Percentiles rank a stretch among this genome's conserved stretches.
Conservation (phyloP, 1,139 yeast genomes). For the Pichia sp. region DNA sequence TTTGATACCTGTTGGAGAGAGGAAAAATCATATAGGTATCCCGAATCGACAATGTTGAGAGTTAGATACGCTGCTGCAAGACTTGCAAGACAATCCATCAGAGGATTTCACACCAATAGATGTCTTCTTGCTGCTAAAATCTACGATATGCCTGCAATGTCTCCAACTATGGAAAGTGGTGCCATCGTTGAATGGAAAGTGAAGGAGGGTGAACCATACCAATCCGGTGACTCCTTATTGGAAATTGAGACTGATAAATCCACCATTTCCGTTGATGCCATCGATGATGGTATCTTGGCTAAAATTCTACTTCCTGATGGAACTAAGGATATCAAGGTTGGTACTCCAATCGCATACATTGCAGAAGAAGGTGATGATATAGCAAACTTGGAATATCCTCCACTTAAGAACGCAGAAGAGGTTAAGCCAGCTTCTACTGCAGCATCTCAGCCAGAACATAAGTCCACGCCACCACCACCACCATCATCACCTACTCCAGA, state of each 20-base stretch:
- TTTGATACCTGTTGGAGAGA: no score
- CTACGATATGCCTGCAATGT: conserved; percentile 96
- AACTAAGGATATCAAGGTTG: conserved; percentile 74
- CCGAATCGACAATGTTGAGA: no score
- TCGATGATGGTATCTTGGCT: conserved; percentile 84
- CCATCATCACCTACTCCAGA: conserved; percentile 16
- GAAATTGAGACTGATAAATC: conserved; percentile 96
- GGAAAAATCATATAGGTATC: no score
- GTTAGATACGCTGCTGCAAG: no score
- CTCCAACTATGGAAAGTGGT: conserved; percentile 98
- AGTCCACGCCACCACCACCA: conserved; percentile 15
- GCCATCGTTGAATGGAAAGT: conserved; percentile 94
- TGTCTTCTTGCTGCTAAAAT: conserved; percentile 40
- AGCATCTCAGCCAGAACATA: conserved; percentile 22
- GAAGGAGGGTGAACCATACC: conserved; percentile 70
- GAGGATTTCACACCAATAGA: conserved; percentile 4
- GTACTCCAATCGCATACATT: conserved; percentile 75
- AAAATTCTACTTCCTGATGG: conserved; percentile 71
- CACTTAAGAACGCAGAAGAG: conserved; percentile 12
- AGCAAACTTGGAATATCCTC: conserved; percentile 53
- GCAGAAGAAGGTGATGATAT: conserved; percentile 90
- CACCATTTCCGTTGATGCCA: conserved; percentile 88
- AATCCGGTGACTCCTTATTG: conserved; percentile 78
- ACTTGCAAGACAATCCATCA: no score
- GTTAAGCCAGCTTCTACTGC: conserved; percentile 10